Percentiles rank a stretch among this genome's conserved stretches.
Conservation (phyloP, 108 stramenopile species). For the Skeletonema costatum region DNA sequence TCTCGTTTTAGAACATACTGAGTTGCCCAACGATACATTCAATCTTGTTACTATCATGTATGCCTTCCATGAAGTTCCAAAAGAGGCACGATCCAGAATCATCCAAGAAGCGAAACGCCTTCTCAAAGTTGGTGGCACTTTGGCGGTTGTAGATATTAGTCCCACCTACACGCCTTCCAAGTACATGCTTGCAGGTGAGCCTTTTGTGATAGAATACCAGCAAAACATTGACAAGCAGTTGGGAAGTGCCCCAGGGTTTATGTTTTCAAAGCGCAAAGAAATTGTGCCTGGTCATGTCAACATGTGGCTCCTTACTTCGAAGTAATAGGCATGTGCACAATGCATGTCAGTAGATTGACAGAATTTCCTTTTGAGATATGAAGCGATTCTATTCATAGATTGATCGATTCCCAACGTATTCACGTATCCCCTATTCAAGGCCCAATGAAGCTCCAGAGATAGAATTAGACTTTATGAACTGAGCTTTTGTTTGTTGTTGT, state of each 20-base stretch:
- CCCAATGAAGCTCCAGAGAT: neutral
- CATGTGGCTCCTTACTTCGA: slow-evolving; percentile 48
- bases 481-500: neutral
- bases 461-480: neutral
- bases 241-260: slow-evolving; percentile 29
- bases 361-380: too few species aligned
- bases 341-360: too few species aligned
- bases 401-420: too few species aligned
- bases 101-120: slow-evolving; percentile 69
- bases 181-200: slow-evolving; percentile 83
- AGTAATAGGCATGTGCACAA: neutral
- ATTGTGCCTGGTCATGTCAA: slow-evolving; percentile 58
- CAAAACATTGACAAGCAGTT: slow-evolving; percentile 83
- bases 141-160: slow-evolving; percentile 81
- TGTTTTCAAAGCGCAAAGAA: slow-evolving; percentile 14
- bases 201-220: slow-evolving; percentile 85
- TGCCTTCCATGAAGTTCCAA: slow-evolving; percentile 80
- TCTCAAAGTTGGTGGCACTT: slow-evolving; percentile 57
- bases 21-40: slow-evolving; percentile 52
- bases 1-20: slow-evolving; percentile 47
- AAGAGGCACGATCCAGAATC: slow-evolving; percentile 57
- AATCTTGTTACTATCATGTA: slow-evolving; percentile 59
- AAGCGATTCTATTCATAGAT: too few species aligned
- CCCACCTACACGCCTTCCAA: slow-evolving; percentile 58
- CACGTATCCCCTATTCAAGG: neutral